Evolutionary conservation across 495 filamentous ascomycete species (phyloP).

Genomic region (Massariosphaeria phaeospora): DNA sequence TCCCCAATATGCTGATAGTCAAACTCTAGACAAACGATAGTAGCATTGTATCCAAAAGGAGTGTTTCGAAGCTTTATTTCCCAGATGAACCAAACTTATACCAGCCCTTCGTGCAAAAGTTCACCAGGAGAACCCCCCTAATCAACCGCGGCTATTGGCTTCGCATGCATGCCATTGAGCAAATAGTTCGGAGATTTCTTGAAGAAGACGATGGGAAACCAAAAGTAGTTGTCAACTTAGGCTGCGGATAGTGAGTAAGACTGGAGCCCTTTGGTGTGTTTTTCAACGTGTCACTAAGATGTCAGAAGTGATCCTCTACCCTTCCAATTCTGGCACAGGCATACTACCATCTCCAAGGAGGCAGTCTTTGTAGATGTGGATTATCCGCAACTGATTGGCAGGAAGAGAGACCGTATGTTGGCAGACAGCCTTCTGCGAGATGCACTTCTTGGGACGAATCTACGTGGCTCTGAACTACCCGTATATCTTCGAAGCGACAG

Average conservation of each 20-base stretch:
- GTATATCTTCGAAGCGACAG: slow-evolving; percentile 54
- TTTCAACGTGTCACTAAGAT: slow-evolving; percentile 12
- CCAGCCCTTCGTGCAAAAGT: slow-evolving; percentile 79
- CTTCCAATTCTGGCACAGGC: slow-evolving; percentile 69
- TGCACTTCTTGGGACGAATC: slow-evolving; percentile 37
- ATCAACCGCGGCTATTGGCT: slow-evolving; percentile 89
- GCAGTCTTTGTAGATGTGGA: slow-evolving; percentile 81
- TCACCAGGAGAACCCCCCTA: slow-evolving; percentile 69
- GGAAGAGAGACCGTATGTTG: slow-evolving; percentile 64
- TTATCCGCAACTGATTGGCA: slow-evolving; percentile 71
- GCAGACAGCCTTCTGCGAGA: slow-evolving; percentile 54
- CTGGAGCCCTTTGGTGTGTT: background rate
- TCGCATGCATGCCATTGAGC: slow-evolving; percentile 73
- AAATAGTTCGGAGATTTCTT: slow-evolving; percentile 66
- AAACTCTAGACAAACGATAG: slow-evolving; percentile 71
- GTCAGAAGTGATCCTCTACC: slow-evolving; percentile 72
- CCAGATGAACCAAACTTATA: slow-evolving; percentile 70
- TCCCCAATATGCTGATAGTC: no score
- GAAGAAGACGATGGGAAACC: slow-evolving; percentile 52
- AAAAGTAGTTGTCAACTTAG: slow-evolving; percentile 78
- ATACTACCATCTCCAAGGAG: slow-evolving; percentile 50
- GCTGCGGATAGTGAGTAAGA: slow-evolving; percentile 79
- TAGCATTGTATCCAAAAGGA: slow-evolving; percentile 85
- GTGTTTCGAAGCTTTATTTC: slow-evolving; percentile 79
- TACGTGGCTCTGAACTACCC: background rate